A percentile compares a stretch with the other conserved stretches of the same genome.
These are phyloP conservation scores for Lactifluus piperatus DNA, from an alignment of 768 basidiomycete species.

Conservation along the genomic window DNA sequence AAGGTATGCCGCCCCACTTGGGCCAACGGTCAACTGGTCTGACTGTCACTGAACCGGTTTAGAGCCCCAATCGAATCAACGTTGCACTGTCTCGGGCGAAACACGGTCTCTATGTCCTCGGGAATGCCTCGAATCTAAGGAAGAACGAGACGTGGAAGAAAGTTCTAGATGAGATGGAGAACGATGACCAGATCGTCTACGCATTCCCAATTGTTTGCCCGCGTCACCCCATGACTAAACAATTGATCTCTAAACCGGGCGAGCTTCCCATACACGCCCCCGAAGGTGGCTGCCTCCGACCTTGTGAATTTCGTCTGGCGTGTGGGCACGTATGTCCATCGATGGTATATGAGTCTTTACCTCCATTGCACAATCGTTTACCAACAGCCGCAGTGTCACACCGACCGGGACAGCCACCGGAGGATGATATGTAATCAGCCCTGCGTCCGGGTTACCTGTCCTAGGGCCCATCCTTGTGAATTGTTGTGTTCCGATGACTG, in stretches of 20 bases:
- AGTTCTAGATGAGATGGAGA: slow-evolving; percentile 50
- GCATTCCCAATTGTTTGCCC: slow-evolving; percentile 14
- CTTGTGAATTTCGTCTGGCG: slow-evolving; percentile 23
- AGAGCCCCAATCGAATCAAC: slow-evolving; percentile 30
- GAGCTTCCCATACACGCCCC: slow-evolving; percentile 12
- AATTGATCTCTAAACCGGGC: slow-evolving; percentile 8
- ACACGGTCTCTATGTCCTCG: slow-evolving; percentile 66
- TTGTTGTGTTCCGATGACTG: slow-evolving; percentile 25
- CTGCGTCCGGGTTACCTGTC: slow-evolving; percentile 22
- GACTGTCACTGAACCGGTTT: neutral
- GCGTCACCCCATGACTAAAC: slow-evolving; percentile 7
- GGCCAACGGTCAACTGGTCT: slow-evolving; percentile 25
- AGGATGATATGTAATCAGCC: slow-evolving; percentile 21
- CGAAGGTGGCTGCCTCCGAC: slow-evolving; percentile 27
- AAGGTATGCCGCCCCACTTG: slow-evolving; percentile 37
- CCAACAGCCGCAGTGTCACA: slow-evolving; percentile 17
- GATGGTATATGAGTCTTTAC: slow-evolving; percentile 16
- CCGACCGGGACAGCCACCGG: slow-evolving; percentile 21
- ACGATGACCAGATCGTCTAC: slow-evolving; percentile 24
- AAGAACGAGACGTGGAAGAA: slow-evolving; percentile 49
- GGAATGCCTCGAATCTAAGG: slow-evolving; percentile 50
- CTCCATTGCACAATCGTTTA: neutral
- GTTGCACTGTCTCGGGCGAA: slow-evolving; percentile 70
- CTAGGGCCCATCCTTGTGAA: slow-evolving; percentile 24
- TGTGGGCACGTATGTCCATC: slow-evolving; percentile 29